Percentiles rank a stretch among this genome's conserved stretches.
These are phyloP conservation scores for Trichoderma breve DNA, from an alignment of 2,329 filamentous ascomycete species.

Conservation along the genomic window DNA sequence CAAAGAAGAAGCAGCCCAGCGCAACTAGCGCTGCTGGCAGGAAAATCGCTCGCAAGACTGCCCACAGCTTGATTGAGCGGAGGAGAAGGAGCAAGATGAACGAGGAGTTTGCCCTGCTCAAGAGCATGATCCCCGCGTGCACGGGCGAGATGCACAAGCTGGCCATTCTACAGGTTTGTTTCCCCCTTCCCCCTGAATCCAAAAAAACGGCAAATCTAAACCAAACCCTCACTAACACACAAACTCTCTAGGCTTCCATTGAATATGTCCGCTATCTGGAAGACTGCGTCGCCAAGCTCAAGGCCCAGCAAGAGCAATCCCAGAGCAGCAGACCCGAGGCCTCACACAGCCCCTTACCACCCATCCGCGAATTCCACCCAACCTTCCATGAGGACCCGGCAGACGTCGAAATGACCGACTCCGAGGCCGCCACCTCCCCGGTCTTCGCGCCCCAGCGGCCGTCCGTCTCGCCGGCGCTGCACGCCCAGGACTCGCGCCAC, in stretches of 20 bases:
- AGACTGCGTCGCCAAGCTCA: slow-evolving; percentile 78
- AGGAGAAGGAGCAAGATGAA: slow-evolving; percentile 96
- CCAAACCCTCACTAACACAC: not conserved
- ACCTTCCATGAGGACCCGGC: slow-evolving; percentile 41
- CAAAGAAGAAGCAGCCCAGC: slow-evolving; percentile 75
- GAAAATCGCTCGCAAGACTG: slow-evolving; percentile 93
- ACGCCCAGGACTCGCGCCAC: slow-evolving; percentile 43
- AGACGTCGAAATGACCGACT: slow-evolving; percentile 63
- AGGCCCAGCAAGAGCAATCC: slow-evolving; percentile 52
- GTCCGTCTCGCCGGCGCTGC: slow-evolving; percentile 52
- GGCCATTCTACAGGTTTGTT: slow-evolving; percentile 80
- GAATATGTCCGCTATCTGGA: slow-evolving; percentile 95
- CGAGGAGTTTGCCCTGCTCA: slow-evolving; percentile 90
- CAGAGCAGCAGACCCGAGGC: slow-evolving; percentile 30
- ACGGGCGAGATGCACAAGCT: slow-evolving; percentile 98
- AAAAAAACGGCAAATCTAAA: not conserved
- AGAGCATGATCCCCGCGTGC: slow-evolving; percentile 94
- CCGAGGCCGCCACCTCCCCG: slow-evolving; percentile 49
- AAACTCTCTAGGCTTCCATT: slow-evolving; percentile 71
- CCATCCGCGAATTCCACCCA: slow-evolving; percentile 40
- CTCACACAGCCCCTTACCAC: slow-evolving; percentile 33
- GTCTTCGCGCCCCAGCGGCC: slow-evolving; percentile 45
- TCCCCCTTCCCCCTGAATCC: not conserved
- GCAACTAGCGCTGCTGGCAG: slow-evolving; percentile 81
- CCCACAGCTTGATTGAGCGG: slow-evolving; percentile 91